These are phyloP conservation scores for Patellifolia procumbens DNA, from an alignment of 179 eudicot genomes.

Conservation along the genomic window DNA sequence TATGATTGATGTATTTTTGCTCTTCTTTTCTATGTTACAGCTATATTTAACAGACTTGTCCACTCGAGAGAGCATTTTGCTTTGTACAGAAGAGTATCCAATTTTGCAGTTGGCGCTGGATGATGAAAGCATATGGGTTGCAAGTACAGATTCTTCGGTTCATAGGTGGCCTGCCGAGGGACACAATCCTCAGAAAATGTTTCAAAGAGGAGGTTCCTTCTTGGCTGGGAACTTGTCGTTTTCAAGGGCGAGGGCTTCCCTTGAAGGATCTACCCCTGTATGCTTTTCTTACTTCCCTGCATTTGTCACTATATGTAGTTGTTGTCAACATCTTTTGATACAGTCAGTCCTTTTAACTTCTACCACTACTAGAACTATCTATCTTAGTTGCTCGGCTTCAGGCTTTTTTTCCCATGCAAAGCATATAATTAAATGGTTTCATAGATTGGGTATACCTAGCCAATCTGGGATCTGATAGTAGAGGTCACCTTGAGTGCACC, in stretches of 20 bases:
- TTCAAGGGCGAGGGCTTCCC: conserved; percentile 95
- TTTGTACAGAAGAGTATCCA: conserved; percentile 85
- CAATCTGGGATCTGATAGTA: not conserved
- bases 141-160: conserved; percentile 91
- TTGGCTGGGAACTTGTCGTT: conserved; percentile 98
- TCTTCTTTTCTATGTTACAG: conserved; percentile 36
- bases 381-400: not conserved
- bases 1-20: conserved; percentile 15
- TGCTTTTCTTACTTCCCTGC: conserved; percentile 32
- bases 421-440: no score
- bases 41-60: conserved; percentile 88
- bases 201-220: conserved; percentile 90
- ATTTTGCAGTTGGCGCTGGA: conserved; percentile 76
- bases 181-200: conserved; percentile 71
- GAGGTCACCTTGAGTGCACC: not conserved
- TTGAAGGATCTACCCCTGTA: conserved; percentile 94
- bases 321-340: not conserved
- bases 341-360: not conserved
- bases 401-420: no score
- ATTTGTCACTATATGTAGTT: not conserved
- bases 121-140: conserved; percentile 92
- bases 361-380: not conserved
- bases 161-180: conserved; percentile 95
- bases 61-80: conserved; percentile 90
- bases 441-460: not conserved